Base-by-base conservation (phyloP, 768 basidiomycete genomes). In the Solioccasus polychromus region DNA sequence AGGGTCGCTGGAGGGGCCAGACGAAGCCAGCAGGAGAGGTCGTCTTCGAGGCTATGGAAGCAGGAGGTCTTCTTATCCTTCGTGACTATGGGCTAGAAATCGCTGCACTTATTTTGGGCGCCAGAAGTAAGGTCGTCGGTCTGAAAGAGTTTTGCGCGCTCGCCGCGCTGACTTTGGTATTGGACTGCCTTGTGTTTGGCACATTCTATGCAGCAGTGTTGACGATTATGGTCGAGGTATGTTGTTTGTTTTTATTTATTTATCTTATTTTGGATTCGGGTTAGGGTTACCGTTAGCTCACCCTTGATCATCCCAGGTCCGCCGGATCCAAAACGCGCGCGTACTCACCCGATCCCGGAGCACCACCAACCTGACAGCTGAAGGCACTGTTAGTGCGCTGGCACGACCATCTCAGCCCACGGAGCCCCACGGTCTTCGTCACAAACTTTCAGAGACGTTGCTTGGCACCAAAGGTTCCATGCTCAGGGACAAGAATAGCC, bases 41-140 rank as follows among this genome's bases (percentile, higher is more conserved):
- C 39, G 83, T 97, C 38, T 79, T 90, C 9, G 88, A 92, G 53
- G 87, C 89, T 1, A 78, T 98, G 40, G 77, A 80, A 39, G 75
- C 79, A 20, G 87, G 84, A 9, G 95, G 93, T 47, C 77, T 81
- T 15, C 77, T 80, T 39, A 93, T 98, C 58, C 80, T 99, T 41
- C 76, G 94, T 24, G 96, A 99, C 63, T 99, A 96, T 52, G 82
- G 83, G 4, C 76, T 99, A 39, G 96, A 99, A 58, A 85, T 98
- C 36, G 88, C 82, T 5, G 92, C 97, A 3, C 78, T 99, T 5
- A 69, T 85, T 35, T 77, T 94, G 34, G 96, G 96, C 3, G 92
- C 92, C 2, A 82, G 85, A 54, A 84, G 83, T 50, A 85, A 83
- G 35, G 92, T 97, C 22, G 84, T 86, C 18, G 95, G 95, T 10